A percentile compares a stretch with the other conserved stretches of the same genome.
Evolutionary conservation across 345 rosid species (phyloP).

Genomic region (Pugionium cornutum): DNA sequence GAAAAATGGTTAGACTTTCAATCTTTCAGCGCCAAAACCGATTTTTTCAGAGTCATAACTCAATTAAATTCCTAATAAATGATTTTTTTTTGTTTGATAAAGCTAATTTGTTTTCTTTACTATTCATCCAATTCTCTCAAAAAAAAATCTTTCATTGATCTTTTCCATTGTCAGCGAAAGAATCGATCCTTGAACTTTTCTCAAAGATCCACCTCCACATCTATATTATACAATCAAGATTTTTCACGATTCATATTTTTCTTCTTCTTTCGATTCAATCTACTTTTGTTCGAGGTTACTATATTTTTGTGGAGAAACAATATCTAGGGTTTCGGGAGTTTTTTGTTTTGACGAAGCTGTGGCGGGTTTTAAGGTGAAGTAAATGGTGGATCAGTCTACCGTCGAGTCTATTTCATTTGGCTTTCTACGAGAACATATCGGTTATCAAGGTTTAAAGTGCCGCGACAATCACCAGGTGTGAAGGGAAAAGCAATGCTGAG

Average conservation of each 20-base stretch:
- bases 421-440: background rate
- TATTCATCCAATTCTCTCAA: slow-evolving; percentile 1
- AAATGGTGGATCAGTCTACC: slow-evolving; percentile 78
- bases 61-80: background rate
- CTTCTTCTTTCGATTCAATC: background rate
- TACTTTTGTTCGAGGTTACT: background rate
- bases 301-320: background rate
- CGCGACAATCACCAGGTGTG: slow-evolving; percentile 43
- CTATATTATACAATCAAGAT: background rate
- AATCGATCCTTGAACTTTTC: slow-evolving; percentile 33
- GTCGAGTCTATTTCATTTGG: slow-evolving; percentile 44
- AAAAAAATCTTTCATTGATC: slow-evolving; percentile 22
- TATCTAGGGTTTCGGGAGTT: slow-evolving; percentile 31
- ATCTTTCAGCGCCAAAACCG: slow-evolving; percentile 32
- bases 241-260: slow-evolving; percentile 7
- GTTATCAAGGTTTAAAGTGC: slow-evolving; percentile 30
- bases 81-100: background rate
- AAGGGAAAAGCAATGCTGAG: slow-evolving; percentile 79
- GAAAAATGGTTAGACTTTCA: background rate
- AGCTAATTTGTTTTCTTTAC: background rate
- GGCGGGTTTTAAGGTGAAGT: slow-evolving; percentile 47
- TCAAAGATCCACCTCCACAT: slow-evolving; percentile 26
- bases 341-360: slow-evolving; percentile 38
- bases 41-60: background rate
- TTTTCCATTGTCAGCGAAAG: slow-evolving; percentile 31